Conservation (phyloP, 2,329 filamentous ascomycete species). For the Chalaropsis thielavioides region DNA sequence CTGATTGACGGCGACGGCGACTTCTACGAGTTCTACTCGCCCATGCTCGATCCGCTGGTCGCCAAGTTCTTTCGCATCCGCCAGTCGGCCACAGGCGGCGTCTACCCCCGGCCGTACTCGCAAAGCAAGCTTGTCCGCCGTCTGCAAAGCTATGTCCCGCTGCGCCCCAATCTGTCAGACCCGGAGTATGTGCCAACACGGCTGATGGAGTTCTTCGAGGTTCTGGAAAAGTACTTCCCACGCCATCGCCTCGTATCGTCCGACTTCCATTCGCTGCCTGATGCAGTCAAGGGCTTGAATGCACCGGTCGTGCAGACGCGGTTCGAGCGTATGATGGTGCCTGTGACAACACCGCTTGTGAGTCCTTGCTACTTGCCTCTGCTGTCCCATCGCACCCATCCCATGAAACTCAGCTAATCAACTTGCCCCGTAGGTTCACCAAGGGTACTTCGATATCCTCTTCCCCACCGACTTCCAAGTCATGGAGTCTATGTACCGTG, state of each 20-base stretch:
- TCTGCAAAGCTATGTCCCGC: slow-evolving; percentile 50
- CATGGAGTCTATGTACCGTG: slow-evolving; percentile 82
- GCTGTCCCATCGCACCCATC: background rate
- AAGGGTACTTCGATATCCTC: slow-evolving; percentile 97
- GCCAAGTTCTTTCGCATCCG: slow-evolving; percentile 73
- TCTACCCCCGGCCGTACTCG: slow-evolving; percentile 48
- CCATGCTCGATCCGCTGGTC: slow-evolving; percentile 65
- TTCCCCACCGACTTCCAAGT: slow-evolving; percentile 93
- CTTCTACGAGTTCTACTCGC: slow-evolving; percentile 87
- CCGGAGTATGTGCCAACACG: slow-evolving; percentile 92
- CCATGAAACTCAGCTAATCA: background rate
- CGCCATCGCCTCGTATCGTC: slow-evolving; percentile 76
- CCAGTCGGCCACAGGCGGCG: slow-evolving; percentile 54
- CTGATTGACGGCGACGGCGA: slow-evolving; percentile 74
- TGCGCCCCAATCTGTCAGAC: slow-evolving; percentile 58
- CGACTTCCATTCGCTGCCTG: slow-evolving; percentile 78
- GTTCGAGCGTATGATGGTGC: slow-evolving; percentile 73
- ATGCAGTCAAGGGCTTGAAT: slow-evolving; percentile 72
- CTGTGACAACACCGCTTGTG: slow-evolving; percentile 81
- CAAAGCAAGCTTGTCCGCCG: slow-evolving; percentile 41
- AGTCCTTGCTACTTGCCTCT: slow-evolving; percentile 24
- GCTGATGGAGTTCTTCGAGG: slow-evolving; percentile 92
- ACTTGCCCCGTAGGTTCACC: slow-evolving; percentile 54
- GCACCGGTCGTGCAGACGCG: slow-evolving; percentile 93
- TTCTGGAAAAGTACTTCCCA: slow-evolving; percentile 77